Base-by-base conservation (phyloP, 805 yeast genomes). In the Metschnikowia gruessii region DNA sequence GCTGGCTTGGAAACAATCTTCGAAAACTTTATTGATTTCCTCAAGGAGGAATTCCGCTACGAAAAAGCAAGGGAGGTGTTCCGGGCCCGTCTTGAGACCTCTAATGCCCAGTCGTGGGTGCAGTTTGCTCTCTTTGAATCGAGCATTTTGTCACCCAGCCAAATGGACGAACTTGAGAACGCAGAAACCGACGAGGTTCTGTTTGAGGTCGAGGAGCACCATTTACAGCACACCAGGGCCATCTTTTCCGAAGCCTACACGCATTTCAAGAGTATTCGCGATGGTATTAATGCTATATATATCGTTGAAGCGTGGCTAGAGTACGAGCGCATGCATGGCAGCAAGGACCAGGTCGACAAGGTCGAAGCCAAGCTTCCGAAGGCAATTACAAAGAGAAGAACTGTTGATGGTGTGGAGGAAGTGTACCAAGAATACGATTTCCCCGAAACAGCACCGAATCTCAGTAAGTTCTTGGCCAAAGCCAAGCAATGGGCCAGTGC, bases 121-220 rank as follows among this genome's bases (percentile, higher is more conserved):
- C 72, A 81, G 21, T 75, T 72, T 56, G 95, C 95, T 1, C 64
- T 80, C 52, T 85, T 86, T 62, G 96, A 88, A 60, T 68, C 85
- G 2, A 70, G 83, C 0, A 74, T 82, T 0, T 89, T 89, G 7
- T 74, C 82, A 1, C 70, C 72, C 0, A 70, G 66, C 17, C 86
- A 82, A 52, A 49, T 80, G n/a, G 57, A 56, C 15, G 60, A 62
- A 18, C 72, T 70, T 48, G 75, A 74, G 11, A 68, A 63, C 17
- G 76, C 72, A 32, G 75, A 65, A 12, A 77, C 68, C 1, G 73
- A 74, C 13, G 86, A 75, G 45, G 74, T 83, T 46, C 79, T 72
- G 50, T 71, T 80, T 42, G 72, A 64, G 6, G 64, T 84, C 1
- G 72, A 75, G 1, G 80, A 76, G 2, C 76, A 68, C 32, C 82